Evolutionary conservation across 495 filamentous ascomycete species (phyloP).

Genomic region (Annulohypoxylon moriforme): DNA sequence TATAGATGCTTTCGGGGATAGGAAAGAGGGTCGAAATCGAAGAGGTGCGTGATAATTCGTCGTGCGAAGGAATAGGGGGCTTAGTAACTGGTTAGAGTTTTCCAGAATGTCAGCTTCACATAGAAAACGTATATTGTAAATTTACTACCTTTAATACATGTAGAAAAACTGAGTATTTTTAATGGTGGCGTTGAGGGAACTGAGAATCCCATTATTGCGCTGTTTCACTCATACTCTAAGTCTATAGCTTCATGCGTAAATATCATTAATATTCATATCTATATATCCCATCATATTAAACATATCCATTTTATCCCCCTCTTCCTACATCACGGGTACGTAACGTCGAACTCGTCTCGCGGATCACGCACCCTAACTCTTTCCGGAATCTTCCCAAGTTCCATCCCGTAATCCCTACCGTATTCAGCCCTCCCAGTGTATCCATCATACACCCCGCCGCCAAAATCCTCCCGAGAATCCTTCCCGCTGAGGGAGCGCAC

Average conservation of each 20-base stretch:
- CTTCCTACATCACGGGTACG: background rate
- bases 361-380: background rate
- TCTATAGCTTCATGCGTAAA: background rate
- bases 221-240: background rate
- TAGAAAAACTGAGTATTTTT: too few species aligned
- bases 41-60: too few species aligned
- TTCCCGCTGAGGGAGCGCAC: background rate
- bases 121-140: background rate
- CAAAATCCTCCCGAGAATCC: background rate
- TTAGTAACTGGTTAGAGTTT: background rate
- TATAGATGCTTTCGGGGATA: too few species aligned
- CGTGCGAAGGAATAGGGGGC: background rate
- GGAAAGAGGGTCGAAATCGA: too few species aligned
- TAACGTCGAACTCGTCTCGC: background rate
- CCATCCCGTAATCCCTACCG: background rate
- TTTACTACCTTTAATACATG: too few species aligned
- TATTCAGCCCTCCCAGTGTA: background rate
- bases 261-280: background rate
- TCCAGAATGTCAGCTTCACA: background rate
- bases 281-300: background rate
- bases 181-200: background rate
- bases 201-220: background rate
- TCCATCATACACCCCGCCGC: background rate
- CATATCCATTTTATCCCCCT: background rate
- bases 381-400: background rate